Evolutionary conservation across 352 stramenopile genomes (phyloP), one percentile per base, ranked within the genome.

Genomic region (Globisporangium sylvaticum): DNA sequence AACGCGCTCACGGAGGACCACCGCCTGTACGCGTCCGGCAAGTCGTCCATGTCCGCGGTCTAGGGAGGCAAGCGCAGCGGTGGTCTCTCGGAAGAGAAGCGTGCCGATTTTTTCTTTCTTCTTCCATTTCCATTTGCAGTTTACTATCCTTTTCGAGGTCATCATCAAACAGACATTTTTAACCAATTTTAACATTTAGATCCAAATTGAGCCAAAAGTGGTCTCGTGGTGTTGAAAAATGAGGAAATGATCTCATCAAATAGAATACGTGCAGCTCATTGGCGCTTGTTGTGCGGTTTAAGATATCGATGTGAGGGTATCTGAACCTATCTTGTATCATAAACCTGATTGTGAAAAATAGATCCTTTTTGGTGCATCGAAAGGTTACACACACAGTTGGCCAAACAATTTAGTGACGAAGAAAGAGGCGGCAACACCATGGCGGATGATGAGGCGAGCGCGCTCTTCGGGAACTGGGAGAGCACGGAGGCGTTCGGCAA

Each of bases 401-500:
- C 10, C 31, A 37, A 37, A 37, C 31, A 54, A 31, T 14, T 50
- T 18, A 50, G 22, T 46, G 25, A 44, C 25, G 39, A 55, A 29
- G 42, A 44, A 62, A 39, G 48, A 29, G 52, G 32, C 5, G 46
- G 12, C 44, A 42, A 3, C 20, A 52, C 4, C 42, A 62, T 54
- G 34, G 32, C 61, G 6, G 50, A 25, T 20, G 59, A 46, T 9
- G 31, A 22, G 20, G 44, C 14, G 24, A 54, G 8, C 18, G 14
- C 50, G 24, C 56, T 69, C 32, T 59, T 32, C 22, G 85, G 85
- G 18, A 27, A 64, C 29, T 94, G 85, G 85, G 67, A 69, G 18
- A 94, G 82, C 72, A 83, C 79, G 2, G 86, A 94, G 27, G 83
- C 82, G 6, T 92, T 94, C 32, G 86, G 86, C 15, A 94, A 90